Conservation (phyloP, 345 rosid genomes). For the Rhizophora mangle region DNA sequence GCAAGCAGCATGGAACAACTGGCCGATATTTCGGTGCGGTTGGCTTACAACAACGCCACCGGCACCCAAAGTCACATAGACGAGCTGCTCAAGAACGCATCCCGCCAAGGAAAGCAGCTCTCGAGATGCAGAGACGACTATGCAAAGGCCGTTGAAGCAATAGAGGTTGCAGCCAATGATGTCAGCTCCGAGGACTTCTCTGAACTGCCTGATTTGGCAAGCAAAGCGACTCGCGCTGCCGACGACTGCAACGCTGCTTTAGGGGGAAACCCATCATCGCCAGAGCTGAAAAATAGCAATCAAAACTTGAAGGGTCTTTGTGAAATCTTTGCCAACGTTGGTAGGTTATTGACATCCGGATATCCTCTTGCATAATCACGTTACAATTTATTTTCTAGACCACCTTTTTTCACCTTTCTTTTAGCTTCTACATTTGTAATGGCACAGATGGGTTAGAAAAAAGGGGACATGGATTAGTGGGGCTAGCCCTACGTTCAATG, state of each 20-base stretch:
- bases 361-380: too few relatives aligned
- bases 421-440: too few relatives aligned
- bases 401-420: too few relatives aligned
- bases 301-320: constrained; percentile 3
- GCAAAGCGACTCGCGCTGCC: neutral
- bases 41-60: constrained; percentile 19
- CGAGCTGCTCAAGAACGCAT: neutral
- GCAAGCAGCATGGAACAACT: constrained; percentile 12
- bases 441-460: too few relatives aligned
- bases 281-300: neutral
- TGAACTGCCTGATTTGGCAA: constrained; percentile 13
- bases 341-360: neutral
- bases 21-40: constrained; percentile 20
- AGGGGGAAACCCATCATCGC: neutral
- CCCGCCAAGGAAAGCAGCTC: constrained; percentile 1
- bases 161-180: constrained; percentile 12
- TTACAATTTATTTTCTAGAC: too few relatives aligned
- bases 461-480: too few relatives aligned
- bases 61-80: constrained; percentile 4
- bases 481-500: too few relatives aligned
- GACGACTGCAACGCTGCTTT: constrained; percentile 17
- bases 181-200: constrained; percentile 20
- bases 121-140: constrained; percentile 19
- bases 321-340: constrained; percentile 15
- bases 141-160: neutral